Percentiles rank a stretch among this genome's conserved stretches.
Evolutionary conservation across 2,329 filamentous ascomycete genomes (phyloP).

Genomic region (Aspergillus ustus): DNA sequence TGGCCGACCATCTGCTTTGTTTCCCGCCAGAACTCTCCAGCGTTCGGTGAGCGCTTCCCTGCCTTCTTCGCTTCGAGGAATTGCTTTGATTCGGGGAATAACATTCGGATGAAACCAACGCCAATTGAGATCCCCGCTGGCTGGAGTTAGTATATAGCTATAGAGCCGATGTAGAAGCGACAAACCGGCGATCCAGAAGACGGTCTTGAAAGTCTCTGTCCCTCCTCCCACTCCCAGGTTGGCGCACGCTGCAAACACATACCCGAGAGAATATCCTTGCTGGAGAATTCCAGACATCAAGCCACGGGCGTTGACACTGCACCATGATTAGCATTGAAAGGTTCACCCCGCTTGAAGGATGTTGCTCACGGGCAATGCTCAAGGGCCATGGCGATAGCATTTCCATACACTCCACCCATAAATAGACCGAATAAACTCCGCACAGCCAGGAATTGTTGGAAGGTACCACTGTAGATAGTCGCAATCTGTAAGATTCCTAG

Average conservation of each 20-base stretch:
- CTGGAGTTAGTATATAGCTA: conserved; percentile 3
- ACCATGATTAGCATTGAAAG: not conserved
- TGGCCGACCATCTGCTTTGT: conserved; percentile 68
- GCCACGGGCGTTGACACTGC: conserved; percentile 66
- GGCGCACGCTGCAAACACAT: conserved; percentile 72
- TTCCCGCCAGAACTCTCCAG: conserved; percentile 68
- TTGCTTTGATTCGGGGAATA: conserved; percentile 75
- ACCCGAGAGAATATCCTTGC: conserved; percentile 80
- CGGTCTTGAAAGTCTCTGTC: conserved; percentile 67
- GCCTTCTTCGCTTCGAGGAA: conserved; percentile 71
- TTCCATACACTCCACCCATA: conserved; percentile 82
- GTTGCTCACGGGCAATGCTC: conserved; percentile 66
- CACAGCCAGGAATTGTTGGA: conserved; percentile 74
- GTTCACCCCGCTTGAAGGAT: not conserved
- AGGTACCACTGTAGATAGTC: conserved; percentile 76
- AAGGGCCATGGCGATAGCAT: conserved; percentile 76
- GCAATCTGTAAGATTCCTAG: conserved; percentile 73
- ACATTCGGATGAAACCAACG: conserved; percentile 69
- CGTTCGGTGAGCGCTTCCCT: conserved; percentile 55
- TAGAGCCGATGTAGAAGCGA: conserved; percentile 6
- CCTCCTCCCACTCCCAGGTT: conserved; percentile 71
- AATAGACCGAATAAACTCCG: conserved; percentile 75
- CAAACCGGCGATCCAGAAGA: conserved; percentile 69
- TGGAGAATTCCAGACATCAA: conserved; percentile 83
- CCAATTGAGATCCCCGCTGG: conserved; percentile 44